A percentile compares a stretch with the other conserved stretches of the same genome.
Evolutionary conservation across 1,284 basidiomycete genomes (phyloP).

Genomic region (Apiotrichum sp.): DNA sequence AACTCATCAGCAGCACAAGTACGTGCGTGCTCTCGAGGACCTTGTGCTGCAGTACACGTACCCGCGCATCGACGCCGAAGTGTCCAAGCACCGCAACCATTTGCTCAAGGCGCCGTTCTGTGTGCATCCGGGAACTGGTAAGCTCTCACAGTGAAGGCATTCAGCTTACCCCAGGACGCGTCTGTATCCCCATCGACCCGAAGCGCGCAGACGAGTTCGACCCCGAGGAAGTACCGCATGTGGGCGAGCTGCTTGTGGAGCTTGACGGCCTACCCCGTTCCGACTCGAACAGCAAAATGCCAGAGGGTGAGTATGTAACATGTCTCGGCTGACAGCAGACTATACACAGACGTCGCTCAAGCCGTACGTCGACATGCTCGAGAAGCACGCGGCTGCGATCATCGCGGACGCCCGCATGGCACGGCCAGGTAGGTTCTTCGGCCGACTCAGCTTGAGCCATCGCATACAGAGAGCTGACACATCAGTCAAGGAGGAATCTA

Average conservation of each 20-base stretch:
- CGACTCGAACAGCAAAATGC: constrained; percentile 7
- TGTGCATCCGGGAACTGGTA: constrained; percentile 82
- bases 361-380: constrained; percentile 85
- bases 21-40: constrained; percentile 62
- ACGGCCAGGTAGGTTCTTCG: neutral
- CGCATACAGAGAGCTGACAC: constrained; percentile 1
- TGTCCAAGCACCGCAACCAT: constrained; percentile 96
- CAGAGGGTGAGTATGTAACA: constrained; percentile 6
- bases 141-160: neutral
- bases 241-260: constrained; percentile 72
- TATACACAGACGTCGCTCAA: constrained; percentile 59
- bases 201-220: constrained; percentile 73
- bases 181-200: constrained; percentile 91
- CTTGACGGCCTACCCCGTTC: constrained; percentile 48
- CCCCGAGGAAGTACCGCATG: constrained; percentile 78
- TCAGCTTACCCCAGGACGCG: constrained; percentile 51
- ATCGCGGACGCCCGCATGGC: constrained; percentile 39
- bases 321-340: constrained; percentile 23
- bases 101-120: constrained; percentile 97
- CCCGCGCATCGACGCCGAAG: constrained; percentile 92
- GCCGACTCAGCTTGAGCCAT: neutral
- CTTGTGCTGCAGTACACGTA: constrained; percentile 92
- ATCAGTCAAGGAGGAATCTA: constrained; percentile 24
- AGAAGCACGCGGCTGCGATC: constrained; percentile 59
- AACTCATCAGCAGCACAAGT: constrained; percentile 27